Percentiles rank a stretch among this genome's conserved stretches.
Evolutionary conservation across 345 rosid species (phyloP).

Genomic region (Brassica nigra): DNA sequence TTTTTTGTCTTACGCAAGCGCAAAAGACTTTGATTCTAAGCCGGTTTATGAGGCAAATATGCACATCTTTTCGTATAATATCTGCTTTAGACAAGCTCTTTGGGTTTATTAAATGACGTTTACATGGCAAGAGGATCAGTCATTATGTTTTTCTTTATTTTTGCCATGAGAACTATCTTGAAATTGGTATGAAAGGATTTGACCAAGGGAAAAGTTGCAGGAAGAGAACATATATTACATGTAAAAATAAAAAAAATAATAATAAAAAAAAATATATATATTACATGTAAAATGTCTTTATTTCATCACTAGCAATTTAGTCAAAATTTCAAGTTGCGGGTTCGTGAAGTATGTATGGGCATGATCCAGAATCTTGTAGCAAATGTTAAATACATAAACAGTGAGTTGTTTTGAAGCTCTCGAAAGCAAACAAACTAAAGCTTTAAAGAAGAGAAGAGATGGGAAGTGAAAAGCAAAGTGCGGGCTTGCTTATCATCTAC

Average conservation of each 20-base stretch:
- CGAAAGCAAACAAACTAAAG: too few relatives aligned
- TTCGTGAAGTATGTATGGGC: too few relatives aligned
- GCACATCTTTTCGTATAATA: conserved; percentile 1
- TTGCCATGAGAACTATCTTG: neutral
- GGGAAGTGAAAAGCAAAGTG: too few relatives aligned
- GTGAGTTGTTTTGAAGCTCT: too few relatives aligned
- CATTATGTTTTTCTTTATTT: neutral
- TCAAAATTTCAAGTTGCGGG: neutral
- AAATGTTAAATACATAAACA: too few relatives aligned
- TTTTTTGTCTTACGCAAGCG: neutral
- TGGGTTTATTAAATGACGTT: conserved; percentile 14
- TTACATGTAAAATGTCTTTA: neutral
- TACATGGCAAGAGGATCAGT: conserved; percentile 12
- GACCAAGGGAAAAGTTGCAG: neutral
- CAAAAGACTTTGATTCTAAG: conserved; percentile 13
- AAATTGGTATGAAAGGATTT: neutral
- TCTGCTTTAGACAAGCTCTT: conserved; percentile 10
- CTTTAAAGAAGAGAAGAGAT: too few relatives aligned
- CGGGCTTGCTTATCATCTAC: too few relatives aligned
- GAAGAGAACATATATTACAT: too few relatives aligned
- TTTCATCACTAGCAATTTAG: neutral
- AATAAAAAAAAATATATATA: too few relatives aligned
- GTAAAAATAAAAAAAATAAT: too few relatives aligned
- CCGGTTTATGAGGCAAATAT: conserved; percentile 33
- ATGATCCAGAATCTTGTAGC: too few relatives aligned